Evolutionary conservation across 805 yeast species (phyloP), one percentile per base, ranked within the genome.

Genomic region (Ogataea siamensis): DNA sequence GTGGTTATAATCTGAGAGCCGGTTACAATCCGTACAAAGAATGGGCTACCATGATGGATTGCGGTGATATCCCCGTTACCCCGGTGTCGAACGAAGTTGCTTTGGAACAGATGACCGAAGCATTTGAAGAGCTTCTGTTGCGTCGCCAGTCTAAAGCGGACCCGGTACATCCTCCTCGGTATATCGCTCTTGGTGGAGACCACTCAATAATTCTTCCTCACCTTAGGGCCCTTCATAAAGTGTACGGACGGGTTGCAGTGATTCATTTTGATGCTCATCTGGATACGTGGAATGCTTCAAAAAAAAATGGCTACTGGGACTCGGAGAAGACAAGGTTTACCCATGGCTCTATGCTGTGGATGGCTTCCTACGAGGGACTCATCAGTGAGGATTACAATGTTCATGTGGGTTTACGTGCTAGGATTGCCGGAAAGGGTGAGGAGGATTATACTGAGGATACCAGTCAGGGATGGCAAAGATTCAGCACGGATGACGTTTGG

Each of bases 311-410:
- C 5, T 55, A 43, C 27, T 57, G 62, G 62, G 42, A 47, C 5
- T 48, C 51, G 21, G 50, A 47, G n/a, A 60, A 57, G 49, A 64
- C 73, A 28, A 77, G 78, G 29, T 73, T 82, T 57, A 85, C 84
- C 30, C 95, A 85, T 54, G 95, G 95, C 6, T 79, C 91, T 5
- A 83, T 85, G 88, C 68, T 85, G 24, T 85, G 91, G 91, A 72
- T 80, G 70, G 89, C 89, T 5, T 60, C 62, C 36, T 67, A 80
- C 40, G 94, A 85, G 55, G 87, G 85, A 0, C 64, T 83, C 35
- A 59, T 82, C 21, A 50, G 67, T 40, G 64, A 76, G 19, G 66
- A 66, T 29, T 61, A 73, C 34, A 83, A 85, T 51, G 67, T 82
- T 28, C 94, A 85, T 54, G 83, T 85, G 18, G 94, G 94, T 0